These are phyloP conservation scores for Colletotrichum trifolii DNA, from an alignment of 2,329 filamentous ascomycete genomes.

Conservation along the genomic window DNA sequence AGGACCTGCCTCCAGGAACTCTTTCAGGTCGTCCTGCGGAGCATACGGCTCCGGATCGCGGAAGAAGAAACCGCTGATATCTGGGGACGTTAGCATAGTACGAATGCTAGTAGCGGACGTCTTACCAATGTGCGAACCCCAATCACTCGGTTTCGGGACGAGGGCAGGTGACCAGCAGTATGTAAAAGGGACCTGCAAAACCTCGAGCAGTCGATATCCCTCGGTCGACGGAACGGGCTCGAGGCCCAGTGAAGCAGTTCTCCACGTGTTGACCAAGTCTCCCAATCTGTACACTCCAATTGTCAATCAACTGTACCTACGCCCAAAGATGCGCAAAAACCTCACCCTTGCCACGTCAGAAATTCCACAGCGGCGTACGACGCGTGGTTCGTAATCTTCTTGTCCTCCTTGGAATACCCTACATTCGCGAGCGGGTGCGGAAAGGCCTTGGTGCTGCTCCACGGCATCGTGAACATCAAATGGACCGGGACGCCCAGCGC, in stretches of 20 bases:
- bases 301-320: background rate
- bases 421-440: constrained; percentile 80
- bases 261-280: constrained; percentile 87
- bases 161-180: constrained; percentile 81
- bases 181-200: constrained; percentile 76
- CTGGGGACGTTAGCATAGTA: constrained; percentile 23
- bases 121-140: constrained; percentile 68
- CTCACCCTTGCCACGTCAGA: constrained; percentile 78
- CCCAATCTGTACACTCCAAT: constrained; percentile 56
- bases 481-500: constrained; percentile 57
- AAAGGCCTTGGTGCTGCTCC: constrained; percentile 78
- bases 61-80: constrained; percentile 74
- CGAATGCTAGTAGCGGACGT: constrained; percentile 50
- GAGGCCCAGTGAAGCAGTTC: constrained; percentile 72
- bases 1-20: constrained; percentile 67
- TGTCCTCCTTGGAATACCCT: constrained; percentile 59
- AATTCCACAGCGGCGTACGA: constrained; percentile 79
- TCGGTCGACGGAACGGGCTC: constrained; percentile 77
- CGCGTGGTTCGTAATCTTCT: constrained; percentile 74
- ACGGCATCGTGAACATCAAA: constrained; percentile 74
- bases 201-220: constrained; percentile 76
- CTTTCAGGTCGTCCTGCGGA: constrained; percentile 62
- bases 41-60: constrained; percentile 66
- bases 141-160: constrained; percentile 74
- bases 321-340: background rate